These are phyloP conservation scores for Pezicula rhizophila DNA, from an alignment of 2,329 filamentous ascomycete genomes.

Conservation along the genomic window DNA sequence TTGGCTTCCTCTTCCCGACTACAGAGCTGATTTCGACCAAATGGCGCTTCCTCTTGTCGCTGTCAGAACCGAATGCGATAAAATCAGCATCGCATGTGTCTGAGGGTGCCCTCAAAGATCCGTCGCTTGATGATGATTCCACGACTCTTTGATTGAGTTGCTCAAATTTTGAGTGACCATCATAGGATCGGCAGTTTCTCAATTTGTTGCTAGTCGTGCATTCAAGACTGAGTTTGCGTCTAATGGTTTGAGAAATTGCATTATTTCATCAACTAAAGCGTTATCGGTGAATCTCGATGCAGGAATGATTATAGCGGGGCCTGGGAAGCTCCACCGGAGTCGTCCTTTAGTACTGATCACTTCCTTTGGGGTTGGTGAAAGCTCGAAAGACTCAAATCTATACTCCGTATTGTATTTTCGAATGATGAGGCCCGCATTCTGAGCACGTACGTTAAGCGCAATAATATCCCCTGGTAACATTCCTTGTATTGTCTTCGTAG, in stretches of 20 bases:
- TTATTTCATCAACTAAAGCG: constrained; percentile 9
- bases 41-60: too few relatives aligned
- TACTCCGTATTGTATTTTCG: constrained; percentile 19
- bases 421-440: constrained; percentile 40
- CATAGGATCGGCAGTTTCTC: too few relatives aligned
- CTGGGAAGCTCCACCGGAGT: constrained; percentile 37
- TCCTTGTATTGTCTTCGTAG: constrained; percentile 4
- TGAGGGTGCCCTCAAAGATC: too few relatives aligned
- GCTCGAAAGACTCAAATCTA: constrained; percentile 38
- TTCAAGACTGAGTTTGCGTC: constrained; percentile 10
- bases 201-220: neutral
- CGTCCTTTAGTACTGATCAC: constrained; percentile 32
- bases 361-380: constrained; percentile 32
- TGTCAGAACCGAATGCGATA: too few relatives aligned
- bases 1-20: too few relatives aligned
- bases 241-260: constrained; percentile 13
- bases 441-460: constrained; percentile 33
- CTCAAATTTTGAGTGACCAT: too few relatives aligned
- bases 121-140: too few relatives aligned
- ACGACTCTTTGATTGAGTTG: too few relatives aligned
- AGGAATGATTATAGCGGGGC: constrained; percentile 27
- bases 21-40: too few relatives aligned
- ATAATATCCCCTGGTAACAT: constrained; percentile 19
- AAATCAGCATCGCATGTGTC: too few relatives aligned
- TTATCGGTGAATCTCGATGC: constrained; percentile 15